Evolutionary conservation across 805 yeast genomes (phyloP).

Genomic region (Pichia deserticola): DNA sequence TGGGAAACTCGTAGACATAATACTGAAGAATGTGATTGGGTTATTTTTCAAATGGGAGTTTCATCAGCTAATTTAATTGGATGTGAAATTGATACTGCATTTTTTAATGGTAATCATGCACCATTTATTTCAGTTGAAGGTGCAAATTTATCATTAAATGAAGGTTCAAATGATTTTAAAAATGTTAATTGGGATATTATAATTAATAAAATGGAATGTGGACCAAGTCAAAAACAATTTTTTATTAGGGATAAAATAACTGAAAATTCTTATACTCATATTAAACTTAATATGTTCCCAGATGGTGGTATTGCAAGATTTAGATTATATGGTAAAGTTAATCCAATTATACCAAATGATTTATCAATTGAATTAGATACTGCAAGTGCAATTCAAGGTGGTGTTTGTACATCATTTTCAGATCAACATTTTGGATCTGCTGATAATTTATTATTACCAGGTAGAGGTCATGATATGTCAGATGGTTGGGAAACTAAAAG

Average conservation of each 20-base stretch:
- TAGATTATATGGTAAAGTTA: conserved; percentile 77
- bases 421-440: conserved; percentile 95
- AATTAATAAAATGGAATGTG: conserved; percentile 70
- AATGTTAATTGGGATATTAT: conserved; percentile 60
- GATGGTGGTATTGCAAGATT: conserved; percentile 98
- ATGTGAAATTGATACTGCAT: conserved; percentile 88
- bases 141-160: conserved; percentile 30
- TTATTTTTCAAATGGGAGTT: conserved; percentile 75
- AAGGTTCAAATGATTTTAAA: conserved; percentile 17
- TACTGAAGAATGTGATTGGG: conserved; percentile 80
- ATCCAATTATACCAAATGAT: conserved; percentile 57
- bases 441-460: conserved; percentile 83
- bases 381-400: conserved; percentile 82
- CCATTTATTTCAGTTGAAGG: conserved; percentile 86
- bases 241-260: conserved; percentile 59
- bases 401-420: conserved; percentile 72
- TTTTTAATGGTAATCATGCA: conserved; percentile 93
- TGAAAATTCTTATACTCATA: conserved; percentile 62
- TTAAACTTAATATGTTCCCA: conserved; percentile 86
- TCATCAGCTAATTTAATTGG: conserved; percentile 72
- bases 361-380: conserved; percentile 48
- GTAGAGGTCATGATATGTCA: conserved; percentile 92
- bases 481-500: conserved; percentile 98
- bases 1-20: conserved; percentile 98
- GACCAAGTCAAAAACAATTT: conserved; percentile 83